Percentiles rank a stretch among this genome's conserved stretches.
Conservation (phyloP, 441 rosid genomes). For the Breynia disticha region DNA sequence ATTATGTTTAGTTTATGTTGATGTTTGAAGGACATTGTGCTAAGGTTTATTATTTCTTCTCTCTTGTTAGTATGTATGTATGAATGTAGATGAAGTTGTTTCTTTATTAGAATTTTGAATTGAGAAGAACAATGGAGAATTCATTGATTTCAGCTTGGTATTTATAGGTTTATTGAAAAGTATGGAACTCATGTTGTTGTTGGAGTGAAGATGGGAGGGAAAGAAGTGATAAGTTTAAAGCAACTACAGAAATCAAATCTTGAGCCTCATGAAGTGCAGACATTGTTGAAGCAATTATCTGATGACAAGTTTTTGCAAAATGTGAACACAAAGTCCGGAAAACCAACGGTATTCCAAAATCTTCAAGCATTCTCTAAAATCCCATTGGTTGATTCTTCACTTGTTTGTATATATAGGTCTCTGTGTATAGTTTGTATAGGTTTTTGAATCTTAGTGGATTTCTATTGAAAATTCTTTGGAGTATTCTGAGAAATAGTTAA, state of each 20-base stretch:
- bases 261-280: conserved; percentile 55
- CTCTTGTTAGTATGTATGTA: too few species aligned
- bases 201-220: conserved; percentile 96
- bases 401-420: too few species aligned
- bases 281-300: conserved; percentile 46
- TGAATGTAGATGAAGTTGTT: too few species aligned
- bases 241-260: conserved; percentile 57
- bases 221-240: conserved; percentile 70
- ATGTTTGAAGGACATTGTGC: too few species aligned
- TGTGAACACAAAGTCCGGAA: conserved; percentile 19
- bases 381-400: background rate
- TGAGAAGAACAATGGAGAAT: background rate
- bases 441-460: background rate
- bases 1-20: too few species aligned
- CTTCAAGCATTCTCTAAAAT: background rate
- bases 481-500: too few species aligned
- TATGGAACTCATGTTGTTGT: conserved; percentile 82
- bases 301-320: conserved; percentile 57
- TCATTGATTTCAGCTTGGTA: background rate
- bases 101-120: too few species aligned
- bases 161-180: conserved; percentile 71
- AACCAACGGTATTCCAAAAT: conserved; percentile 30
- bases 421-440: too few species aligned
- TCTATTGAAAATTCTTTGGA: background rate
- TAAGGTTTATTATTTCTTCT: too few species aligned